phyloP scores from a whole-genome alignment of 371 early-diverging fungal genomes.

The Dentiscutata heterogama region DNA sequence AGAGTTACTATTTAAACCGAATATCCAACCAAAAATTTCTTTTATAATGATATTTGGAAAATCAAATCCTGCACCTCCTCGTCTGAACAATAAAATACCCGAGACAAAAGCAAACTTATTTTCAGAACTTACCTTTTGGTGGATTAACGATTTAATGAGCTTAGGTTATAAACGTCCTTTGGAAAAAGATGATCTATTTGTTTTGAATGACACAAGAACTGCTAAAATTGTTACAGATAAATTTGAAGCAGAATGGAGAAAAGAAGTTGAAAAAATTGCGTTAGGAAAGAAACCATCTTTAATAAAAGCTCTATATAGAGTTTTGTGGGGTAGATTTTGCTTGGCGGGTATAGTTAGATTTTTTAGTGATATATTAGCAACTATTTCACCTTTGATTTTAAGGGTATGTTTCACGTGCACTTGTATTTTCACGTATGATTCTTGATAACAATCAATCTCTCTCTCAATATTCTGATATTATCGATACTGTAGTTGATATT shows the following conservation, averaged over 20 bases:
- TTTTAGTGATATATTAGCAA: conserved; percentile 45
- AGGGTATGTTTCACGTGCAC: conserved; percentile 8
- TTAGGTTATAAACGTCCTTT: conserved; percentile 55
- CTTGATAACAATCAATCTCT: background rate
- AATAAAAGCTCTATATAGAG: conserved; percentile 44
- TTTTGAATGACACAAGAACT: conserved; percentile 49
- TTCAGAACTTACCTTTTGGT: conserved; percentile 53
- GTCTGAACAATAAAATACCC: conserved; percentile 46
- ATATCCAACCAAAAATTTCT: no score
- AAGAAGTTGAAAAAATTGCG: conserved; percentile 22
- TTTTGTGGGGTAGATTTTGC: conserved; percentile 49
- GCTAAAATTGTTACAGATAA: conserved; percentile 48
- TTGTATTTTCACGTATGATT: conserved; percentile 29
- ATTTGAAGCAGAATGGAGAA: conserved; percentile 53
- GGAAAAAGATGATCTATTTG: conserved; percentile 58
- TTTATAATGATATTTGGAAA: background rate
- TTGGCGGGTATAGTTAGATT: no score
- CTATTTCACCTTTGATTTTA: conserved; percentile 42
- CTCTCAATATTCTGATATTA: no score
- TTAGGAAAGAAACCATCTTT: conserved; percentile 49
- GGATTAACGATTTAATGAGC: conserved; percentile 54
- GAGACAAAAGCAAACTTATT: conserved; percentile 51
- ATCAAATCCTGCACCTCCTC: background rate
- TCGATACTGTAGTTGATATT: background rate
- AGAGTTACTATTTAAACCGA: no score